Evolutionary conservation across 805 yeast species (phyloP), one percentile per base, ranked within the genome.

Genomic region (Metschnikowia koreensis): DNA sequence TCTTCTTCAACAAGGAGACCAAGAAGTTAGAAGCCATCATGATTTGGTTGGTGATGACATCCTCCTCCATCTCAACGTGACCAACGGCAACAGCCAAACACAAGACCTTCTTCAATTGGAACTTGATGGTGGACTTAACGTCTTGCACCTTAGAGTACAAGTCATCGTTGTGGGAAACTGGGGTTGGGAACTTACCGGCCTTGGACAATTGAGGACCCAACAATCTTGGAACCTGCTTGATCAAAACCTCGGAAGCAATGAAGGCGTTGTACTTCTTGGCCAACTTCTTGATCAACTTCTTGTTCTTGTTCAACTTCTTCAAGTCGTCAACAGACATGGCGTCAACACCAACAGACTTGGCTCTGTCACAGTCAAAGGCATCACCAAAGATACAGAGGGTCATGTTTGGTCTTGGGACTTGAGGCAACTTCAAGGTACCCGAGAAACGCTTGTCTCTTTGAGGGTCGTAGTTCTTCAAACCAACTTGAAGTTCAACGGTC

Each of bases 371-470:
- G 81, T 94, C 99, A 75, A 93, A 94, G 76, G 99, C 99, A 80
- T 94, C 99, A 88, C 99, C 99, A 72, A 94, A 94, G 77, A 94
- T 91, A 83, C 99, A 94, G 83, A 94, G 80, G 81, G 98, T 89
- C 98, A 94, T 90, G 97, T 94, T 94, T 82, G 99, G 99, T 86
- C 99, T 96, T 83, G 99, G 99, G 66, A 96, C 97, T 75, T 85
- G 86, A 75, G 99, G 99, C 70, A 94, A 84, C 82, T 86, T 94
- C 82, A 94, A 86, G 75, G 98, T 74, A 83, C 99, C 99, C 77
- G 98, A 93, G 97, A 94, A 94, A 91, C 99, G 98, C 92, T 94
- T 94, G 82, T 94, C 99, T 89, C 99, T 92, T 85, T 94, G 99
- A 76, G 99, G 98, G 79, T 94, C 99, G 82, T 94, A 94, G 96